Conservation (phyloP, 495 filamentous ascomycete genomes). For the Neurospora intermedia region DNA sequence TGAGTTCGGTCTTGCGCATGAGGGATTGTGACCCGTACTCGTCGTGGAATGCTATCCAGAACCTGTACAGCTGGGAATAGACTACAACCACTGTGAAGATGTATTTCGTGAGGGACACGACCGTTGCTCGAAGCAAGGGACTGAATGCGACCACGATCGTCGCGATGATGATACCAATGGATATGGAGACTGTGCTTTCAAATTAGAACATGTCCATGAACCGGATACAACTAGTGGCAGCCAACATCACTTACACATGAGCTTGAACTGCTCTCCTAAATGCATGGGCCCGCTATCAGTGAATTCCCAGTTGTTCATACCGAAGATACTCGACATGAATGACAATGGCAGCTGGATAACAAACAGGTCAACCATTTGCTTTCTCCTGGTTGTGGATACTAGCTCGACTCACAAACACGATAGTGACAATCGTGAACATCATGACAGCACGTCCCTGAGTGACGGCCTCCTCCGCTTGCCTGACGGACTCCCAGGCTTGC, state of each 20-base stretch:
- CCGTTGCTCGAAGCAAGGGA: constrained; percentile 1
- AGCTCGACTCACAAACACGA: constrained; percentile 34
- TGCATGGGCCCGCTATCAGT: constrained; percentile 3
- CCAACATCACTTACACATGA: constrained; percentile 11
- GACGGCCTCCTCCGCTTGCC: constrained; percentile 46
- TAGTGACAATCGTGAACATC: constrained; percentile 55
- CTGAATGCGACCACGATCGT: constrained; percentile 15
- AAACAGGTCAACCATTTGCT: neutral
- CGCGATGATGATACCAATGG: constrained; percentile 16
- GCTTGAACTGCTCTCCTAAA: constrained; percentile 10
- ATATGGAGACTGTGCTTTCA: constrained; percentile 15
- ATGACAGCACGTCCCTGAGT: constrained; percentile 49
- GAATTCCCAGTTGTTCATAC: constrained; percentile 27
- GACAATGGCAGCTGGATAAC: constrained; percentile 19
- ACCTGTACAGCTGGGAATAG: constrained; percentile 10
- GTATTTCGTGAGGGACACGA: constrained; percentile 10
- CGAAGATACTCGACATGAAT: constrained; percentile 26
- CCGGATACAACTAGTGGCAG: neutral
- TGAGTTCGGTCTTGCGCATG: neutral
- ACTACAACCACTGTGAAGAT: constrained; percentile 3
- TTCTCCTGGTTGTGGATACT: neutral
- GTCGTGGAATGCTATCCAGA: constrained; percentile 4
- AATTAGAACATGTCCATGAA: neutral
- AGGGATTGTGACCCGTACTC: neutral
- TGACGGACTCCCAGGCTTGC: constrained; percentile 45